Base-by-base conservation (phyloP, 768 basidiomycete species). In the Lentinula sp. region DNA sequence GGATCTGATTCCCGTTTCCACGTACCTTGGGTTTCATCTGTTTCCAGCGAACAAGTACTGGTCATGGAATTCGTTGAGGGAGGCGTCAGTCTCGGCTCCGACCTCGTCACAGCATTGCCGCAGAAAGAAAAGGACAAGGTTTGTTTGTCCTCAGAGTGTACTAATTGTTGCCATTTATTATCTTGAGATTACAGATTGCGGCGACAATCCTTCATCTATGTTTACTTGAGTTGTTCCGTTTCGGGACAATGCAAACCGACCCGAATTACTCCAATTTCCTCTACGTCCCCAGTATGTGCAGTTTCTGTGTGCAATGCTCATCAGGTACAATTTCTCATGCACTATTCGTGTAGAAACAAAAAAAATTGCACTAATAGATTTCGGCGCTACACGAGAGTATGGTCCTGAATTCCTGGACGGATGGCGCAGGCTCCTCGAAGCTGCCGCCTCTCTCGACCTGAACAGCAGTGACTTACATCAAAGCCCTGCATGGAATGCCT, bases 221-320 rank as follows among this genome's bases (percentile, higher is more conserved):
- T 69, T 76, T 99, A 43, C 85, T 82, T 61, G 97, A 98, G 70
- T 82, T 99, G 6, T 97, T 98, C 71, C 79, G 86, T 62, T 96
- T 97, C 76, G 79, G 91, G 35, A 73, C 89, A 46, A 98, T 99
- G 97, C 97, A 98, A 72, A 99, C 96, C 0, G 96, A 99, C 70
- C 97, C 97, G 3, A 98, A 99, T 67, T 98, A 93, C 91, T 91
- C 93, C 8, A 98, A 98, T 72, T 98, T 99, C 76, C 77, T 99
- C 23, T 98, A 91, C 87, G 90, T 95, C 71, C 66, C 78, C 18
- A 28, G 55, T 56, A 23, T 23, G 41, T 23, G 1, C 15, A 70
- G 12, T 45, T 42, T 6, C 8, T 15, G 13, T 28, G 28, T 2
- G 28, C 28, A 8, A 6, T n/a, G 12, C 18, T 23, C 9, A 10